A percentile compares a stretch with the other conserved stretches of the same genome.
Evolutionary conservation across 169 alveolate genomes (phyloP).

Genomic region (Plasmodium cynomolgi): DNA sequence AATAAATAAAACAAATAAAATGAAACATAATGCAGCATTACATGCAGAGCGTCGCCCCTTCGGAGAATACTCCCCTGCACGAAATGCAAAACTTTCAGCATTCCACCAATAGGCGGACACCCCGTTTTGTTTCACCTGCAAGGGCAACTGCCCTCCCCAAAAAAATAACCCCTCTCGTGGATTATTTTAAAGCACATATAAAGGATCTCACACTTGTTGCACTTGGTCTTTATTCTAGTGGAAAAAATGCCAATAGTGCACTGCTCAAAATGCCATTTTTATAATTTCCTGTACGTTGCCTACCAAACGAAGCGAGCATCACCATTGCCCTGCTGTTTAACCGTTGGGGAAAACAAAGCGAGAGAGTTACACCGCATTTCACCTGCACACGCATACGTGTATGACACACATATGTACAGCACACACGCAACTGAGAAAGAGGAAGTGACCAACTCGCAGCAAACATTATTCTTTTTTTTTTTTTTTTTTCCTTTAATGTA

Average conservation of each 20-base stretch:
- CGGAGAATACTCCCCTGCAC: not conserved
- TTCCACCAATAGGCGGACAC: not conserved
- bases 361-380: not conserved
- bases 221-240: not conserved
- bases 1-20: not conserved
- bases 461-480: not conserved
- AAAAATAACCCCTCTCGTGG: not conserved
- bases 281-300: not conserved
- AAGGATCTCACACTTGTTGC: not conserved
- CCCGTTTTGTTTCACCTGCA: not conserved
- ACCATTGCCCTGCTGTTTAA: not conserved
- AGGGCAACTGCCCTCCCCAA: not conserved
- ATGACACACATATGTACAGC: not conserved
- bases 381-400: not conserved
- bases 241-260: not conserved
- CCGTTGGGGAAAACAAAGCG: not conserved
- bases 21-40: not conserved
- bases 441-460: not conserved
- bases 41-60: not conserved
- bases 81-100: not conserved
- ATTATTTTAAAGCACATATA: not conserved
- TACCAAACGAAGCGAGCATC: not conserved
- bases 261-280: constrained; percentile 1
- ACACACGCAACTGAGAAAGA: not conserved
- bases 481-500: not conserved